Conservation (phyloP, 179 eudicot species). For the Silene noctiflora region DNA sequence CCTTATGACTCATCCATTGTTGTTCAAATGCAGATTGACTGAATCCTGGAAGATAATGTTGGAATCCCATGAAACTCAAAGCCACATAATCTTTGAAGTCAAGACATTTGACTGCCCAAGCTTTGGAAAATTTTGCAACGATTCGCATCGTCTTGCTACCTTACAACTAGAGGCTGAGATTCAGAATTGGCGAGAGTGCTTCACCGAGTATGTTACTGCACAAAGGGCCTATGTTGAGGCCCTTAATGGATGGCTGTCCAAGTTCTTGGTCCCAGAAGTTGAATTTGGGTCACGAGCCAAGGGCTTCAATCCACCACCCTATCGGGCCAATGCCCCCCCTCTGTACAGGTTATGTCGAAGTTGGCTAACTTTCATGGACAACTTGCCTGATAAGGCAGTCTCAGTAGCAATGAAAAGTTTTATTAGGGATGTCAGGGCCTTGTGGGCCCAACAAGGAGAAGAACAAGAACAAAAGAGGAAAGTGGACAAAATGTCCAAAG, state of each 20-base stretch:
- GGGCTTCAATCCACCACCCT: slow-evolving; percentile 37
- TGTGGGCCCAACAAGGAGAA: slow-evolving; percentile 83
- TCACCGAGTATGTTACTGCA: slow-evolving; percentile 47
- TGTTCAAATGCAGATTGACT: slow-evolving; percentile 46
- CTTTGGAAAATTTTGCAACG: slow-evolving; percentile 68
- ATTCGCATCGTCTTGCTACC: slow-evolving; percentile 73
- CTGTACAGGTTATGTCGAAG: slow-evolving; percentile 59
- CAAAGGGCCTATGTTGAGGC: slow-evolving; percentile 57
- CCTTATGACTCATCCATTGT: not conserved
- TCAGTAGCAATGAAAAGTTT: slow-evolving; percentile 64
- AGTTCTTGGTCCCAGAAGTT: slow-evolving; percentile 59
- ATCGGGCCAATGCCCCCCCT: slow-evolving; percentile 58
- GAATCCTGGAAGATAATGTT: slow-evolving; percentile 67
- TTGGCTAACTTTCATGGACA: slow-evolving; percentile 63
- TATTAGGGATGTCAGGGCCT: slow-evolving; percentile 57
- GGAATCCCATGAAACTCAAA: slow-evolving; percentile 74
- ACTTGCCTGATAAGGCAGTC: slow-evolving; percentile 73
- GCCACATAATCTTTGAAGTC: slow-evolving; percentile 60
- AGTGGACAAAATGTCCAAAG: slow-evolving; percentile 69
- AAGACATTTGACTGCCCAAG: slow-evolving; percentile 62
- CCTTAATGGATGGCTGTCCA: slow-evolving; percentile 65
- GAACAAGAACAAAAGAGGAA: slow-evolving; percentile 80
- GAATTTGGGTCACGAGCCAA: slow-evolving; percentile 53
- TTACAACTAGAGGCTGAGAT: slow-evolving; percentile 76
- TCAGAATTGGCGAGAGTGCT: slow-evolving; percentile 68